Percentiles rank a stretch among this genome's conserved stretches.
Conservation (phyloP, 306 rosid species). For the Alnus rubra region DNA sequence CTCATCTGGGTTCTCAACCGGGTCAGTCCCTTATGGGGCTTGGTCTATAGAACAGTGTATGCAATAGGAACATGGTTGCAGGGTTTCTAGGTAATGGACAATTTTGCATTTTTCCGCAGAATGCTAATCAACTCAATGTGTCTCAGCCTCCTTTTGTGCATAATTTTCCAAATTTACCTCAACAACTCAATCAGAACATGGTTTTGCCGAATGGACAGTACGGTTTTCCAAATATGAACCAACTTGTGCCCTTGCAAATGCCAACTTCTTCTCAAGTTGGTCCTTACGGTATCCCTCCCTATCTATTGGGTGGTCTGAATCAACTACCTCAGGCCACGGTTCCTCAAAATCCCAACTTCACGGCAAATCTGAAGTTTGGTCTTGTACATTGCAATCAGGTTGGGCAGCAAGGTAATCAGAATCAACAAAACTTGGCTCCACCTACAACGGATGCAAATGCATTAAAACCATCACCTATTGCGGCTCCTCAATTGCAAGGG, state of each 20-base stretch:
- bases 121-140: conserved; percentile 47
- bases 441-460: conserved; percentile 39
- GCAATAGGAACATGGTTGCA: conserved; percentile 41
- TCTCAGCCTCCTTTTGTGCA: conserved; percentile 53
- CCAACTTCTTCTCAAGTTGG: conserved; percentile 51
- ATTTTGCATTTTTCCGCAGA: conserved; percentile 40
- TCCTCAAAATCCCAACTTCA: conserved; percentile 49
- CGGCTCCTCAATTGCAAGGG: conserved; percentile 53
- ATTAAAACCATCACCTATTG: conserved; percentile 31
- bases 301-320: conserved; percentile 48
- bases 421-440: conserved; percentile 41
- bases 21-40: conserved; percentile 46
- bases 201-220: conserved; percentile 73
- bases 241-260: conserved; percentile 55
- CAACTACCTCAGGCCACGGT: conserved; percentile 48
- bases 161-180: conserved; percentile 47
- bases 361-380: conserved; percentile 44
- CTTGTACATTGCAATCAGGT: conserved; percentile 47
- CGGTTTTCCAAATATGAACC: conserved; percentile 57
- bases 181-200: conserved; percentile 57
- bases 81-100: conserved; percentile 48
- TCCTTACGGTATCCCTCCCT: conserved; percentile 39
- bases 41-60: conserved; percentile 39
- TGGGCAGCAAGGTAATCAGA: conserved; percentile 44
- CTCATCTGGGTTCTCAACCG: conserved; percentile 41